Conservation (phyloP, 1,284 basidiomycete species). For the Pseudozyma pruni region DNA sequence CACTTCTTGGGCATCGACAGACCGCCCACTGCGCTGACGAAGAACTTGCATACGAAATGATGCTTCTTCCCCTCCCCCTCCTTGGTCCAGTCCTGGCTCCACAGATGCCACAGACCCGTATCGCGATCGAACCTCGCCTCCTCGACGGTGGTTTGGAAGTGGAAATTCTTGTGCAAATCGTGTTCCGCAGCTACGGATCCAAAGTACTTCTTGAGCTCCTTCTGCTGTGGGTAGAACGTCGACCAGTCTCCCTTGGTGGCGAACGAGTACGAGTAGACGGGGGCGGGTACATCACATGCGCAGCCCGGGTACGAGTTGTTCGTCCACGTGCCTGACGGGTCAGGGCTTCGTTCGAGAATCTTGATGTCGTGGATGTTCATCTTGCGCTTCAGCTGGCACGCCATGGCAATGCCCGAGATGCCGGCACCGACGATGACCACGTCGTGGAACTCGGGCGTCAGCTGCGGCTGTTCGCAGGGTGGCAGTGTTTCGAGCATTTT, state of each 20-base stretch:
- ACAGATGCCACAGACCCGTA: constrained; percentile 63
- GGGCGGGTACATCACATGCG: constrained; percentile 63
- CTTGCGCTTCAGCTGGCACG: constrained; percentile 58
- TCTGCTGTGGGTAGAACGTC: constrained; percentile 54
- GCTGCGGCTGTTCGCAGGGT: constrained; percentile 25
- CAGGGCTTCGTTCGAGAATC: constrained; percentile 49
- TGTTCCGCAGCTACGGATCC: constrained; percentile 55
- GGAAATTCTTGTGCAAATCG: constrained; percentile 50
- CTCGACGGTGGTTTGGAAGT: constrained; percentile 53
- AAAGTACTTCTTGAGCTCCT: constrained; percentile 60
- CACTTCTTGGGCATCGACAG: constrained; percentile 61
- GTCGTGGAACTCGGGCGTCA: constrained; percentile 60
- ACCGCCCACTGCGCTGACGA: constrained; percentile 62
- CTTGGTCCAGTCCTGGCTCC: constrained; percentile 35
- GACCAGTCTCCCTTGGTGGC: constrained; percentile 63
- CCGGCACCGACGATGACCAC: constrained; percentile 62
- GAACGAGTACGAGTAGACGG: constrained; percentile 66
- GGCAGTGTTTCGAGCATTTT: constrained; percentile 14
- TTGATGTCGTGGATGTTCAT: constrained; percentile 53
- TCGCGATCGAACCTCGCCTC: constrained; percentile 57
- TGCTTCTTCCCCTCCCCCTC: constrained; percentile 19
- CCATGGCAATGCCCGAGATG: constrained; percentile 59
- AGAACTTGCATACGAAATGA: constrained; percentile 62
- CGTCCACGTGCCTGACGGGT: constrained; percentile 57
- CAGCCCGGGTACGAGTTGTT: constrained; percentile 61